Base-by-base conservation (phyloP, 2,329 filamentous ascomycete genomes). In the Neofusicoccum laricinum region DNA sequence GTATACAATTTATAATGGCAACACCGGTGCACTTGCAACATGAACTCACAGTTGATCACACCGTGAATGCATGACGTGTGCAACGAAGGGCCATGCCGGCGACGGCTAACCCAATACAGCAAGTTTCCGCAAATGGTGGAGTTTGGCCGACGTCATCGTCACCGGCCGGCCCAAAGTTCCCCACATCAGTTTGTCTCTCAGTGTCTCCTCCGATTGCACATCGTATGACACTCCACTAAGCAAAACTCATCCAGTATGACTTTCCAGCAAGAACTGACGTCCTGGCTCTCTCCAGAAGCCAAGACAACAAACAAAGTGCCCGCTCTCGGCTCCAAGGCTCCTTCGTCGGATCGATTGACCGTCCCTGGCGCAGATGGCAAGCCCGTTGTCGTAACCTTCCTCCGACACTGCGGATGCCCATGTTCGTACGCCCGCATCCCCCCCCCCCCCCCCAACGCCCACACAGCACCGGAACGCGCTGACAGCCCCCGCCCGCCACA, bases 321-420 rank as follows among this genome's bases (percentile, higher is more conserved):
- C 10, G 73, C 79, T 61, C 77, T 86, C 34, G 87, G 86, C 66
- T 73, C 80, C 38, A 78, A 80, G 66, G 88, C 88, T 1, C 88
- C 88, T 0, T 79, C 78, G 5, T 81, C 84, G 32, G 68, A 79
- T 30, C 80, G 81, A 65, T 77, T 91, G 5, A 71, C 72, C 7
- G 75, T 90, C n/a, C 82, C 84, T 0, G 75, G 80, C 46, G 77
- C 78, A 25, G 69, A 79, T 68, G 75, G 74, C 25, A 86, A 84
- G 69, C 86, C 86, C 0, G 85, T 84, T 0, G 72, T 92, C 1
- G 76, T 92, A 19, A 82, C 86, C 15, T 92, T 92, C 70, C 80
- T 92, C 5, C 82, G 90, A 38, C 89, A 92, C 73, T 92, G 89
- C 72, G 90, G 89, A 38, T 91, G 89, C 77, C 89, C 89, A 11